Evolutionary conservation across 164 flowering plant species (phyloP).

Genomic region (Chimonanthus praecox): DNA sequence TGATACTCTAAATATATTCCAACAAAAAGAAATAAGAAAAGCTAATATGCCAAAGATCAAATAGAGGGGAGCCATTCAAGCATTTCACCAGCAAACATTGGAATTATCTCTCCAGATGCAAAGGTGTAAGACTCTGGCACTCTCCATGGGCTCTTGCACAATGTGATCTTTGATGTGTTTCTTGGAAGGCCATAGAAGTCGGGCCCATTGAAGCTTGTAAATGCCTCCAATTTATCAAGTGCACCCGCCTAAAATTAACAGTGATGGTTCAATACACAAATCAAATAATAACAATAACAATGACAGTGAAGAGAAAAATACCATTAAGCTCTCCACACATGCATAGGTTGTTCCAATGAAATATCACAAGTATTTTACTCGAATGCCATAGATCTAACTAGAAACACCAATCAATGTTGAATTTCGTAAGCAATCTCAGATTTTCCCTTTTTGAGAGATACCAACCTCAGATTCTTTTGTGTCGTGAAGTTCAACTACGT

Average conservation of each 20-base stretch:
- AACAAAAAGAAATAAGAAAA: too few relatives aligned
- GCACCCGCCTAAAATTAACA: conserved; percentile 60
- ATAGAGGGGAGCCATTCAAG: conserved; percentile 69
- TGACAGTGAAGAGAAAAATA: neutral
- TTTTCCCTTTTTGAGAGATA: too few relatives aligned
- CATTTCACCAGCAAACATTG: conserved; percentile 88
- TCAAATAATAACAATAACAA: neutral
- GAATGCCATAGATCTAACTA: too few relatives aligned
- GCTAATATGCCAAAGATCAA: neutral
- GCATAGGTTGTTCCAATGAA: too few relatives aligned
- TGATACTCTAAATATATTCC: too few relatives aligned
- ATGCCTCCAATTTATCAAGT: conserved; percentile 94
- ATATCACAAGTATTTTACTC: too few relatives aligned
- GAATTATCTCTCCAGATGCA: conserved; percentile 68
- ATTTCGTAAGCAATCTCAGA: too few relatives aligned
- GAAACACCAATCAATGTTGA: too few relatives aligned
- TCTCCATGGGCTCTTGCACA: conserved; percentile 60
- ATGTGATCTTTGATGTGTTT: conserved; percentile 60
- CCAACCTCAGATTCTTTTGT: neutral
- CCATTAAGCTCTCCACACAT: neutral
- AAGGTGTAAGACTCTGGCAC: conserved; percentile 61
- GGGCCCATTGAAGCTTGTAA: conserved; percentile 96
- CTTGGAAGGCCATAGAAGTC: conserved; percentile 94
- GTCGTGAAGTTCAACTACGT: neutral
- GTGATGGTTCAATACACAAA: neutral